A percentile compares a stretch with the other conserved stretches of the same genome.
phyloP scores from a whole-genome alignment of 306 rosid genomes.

The Vigna trinervia region DNA sequence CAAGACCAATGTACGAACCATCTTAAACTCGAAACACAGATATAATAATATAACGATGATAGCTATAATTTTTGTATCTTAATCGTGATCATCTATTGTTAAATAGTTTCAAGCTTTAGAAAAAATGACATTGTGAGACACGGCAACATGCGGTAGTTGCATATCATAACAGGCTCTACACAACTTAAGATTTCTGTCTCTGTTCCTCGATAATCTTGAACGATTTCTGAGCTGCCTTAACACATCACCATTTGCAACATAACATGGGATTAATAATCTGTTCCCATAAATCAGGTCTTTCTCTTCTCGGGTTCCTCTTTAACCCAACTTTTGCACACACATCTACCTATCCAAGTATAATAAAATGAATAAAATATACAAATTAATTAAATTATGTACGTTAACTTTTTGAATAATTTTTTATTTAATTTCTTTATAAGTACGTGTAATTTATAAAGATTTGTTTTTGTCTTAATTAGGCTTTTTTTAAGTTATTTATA shows the following conservation, averaged over 20 bases:
- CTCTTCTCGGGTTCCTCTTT: background rate
- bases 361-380: background rate
- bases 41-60: no score
- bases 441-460: background rate
- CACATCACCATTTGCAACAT: background rate
- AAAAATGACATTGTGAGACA: background rate
- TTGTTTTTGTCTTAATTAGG: no score
- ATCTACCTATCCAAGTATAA: background rate
- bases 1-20: background rate
- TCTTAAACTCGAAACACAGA: background rate
- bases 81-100: no score
- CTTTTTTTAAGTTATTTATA: no score
- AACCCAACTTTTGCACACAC: background rate
- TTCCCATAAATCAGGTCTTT: background rate
- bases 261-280: background rate
- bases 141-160: background rate
- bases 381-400: background rate
- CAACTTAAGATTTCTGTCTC: background rate
- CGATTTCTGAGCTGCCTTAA: background rate
- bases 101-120: no score
- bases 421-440: background rate
- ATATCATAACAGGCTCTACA: background rate
- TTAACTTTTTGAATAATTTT: background rate
- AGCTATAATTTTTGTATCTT: no score
- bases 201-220: background rate